phyloP scores from a whole-genome alignment of 805 yeast genomes.

The Pichia pseudocactophila region DNA sequence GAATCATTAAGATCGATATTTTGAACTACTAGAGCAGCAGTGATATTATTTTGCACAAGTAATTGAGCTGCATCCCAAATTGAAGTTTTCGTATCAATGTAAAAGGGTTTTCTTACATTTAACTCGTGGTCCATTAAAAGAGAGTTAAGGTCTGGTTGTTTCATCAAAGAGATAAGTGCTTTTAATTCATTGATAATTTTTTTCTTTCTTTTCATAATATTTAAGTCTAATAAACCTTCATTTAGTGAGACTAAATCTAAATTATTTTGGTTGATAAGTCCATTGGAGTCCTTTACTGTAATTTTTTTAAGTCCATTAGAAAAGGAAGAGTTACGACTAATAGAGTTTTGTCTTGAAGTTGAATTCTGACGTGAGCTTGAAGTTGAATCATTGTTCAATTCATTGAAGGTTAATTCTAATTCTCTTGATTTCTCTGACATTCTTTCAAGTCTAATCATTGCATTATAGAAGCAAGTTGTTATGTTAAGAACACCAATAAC shows the following conservation, averaged over 20 bases:
- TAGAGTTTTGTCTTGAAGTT: background rate
- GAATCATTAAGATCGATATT: slow-evolving; percentile 15
- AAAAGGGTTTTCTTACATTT: slow-evolving; percentile 25
- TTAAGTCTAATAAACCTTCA: slow-evolving; percentile 20
- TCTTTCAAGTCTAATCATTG: slow-evolving; percentile 34
- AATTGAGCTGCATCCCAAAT: slow-evolving; percentile 32
- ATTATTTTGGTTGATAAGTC: slow-evolving; percentile 7
- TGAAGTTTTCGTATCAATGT: slow-evolving; percentile 29
- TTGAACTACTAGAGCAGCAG: slow-evolving; percentile 32
- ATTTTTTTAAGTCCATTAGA: too few relatives aligned
- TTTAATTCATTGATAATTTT: slow-evolving; percentile 29
- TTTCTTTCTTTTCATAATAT: slow-evolving; percentile 20
- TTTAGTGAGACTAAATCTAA: slow-evolving; percentile 14
- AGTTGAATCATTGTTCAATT: slow-evolving; percentile 11
- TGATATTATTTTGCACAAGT: slow-evolving; percentile 31
- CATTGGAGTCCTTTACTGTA: background rate
- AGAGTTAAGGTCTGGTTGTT: slow-evolving; percentile 32
- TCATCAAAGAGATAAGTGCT: slow-evolving; percentile 31
- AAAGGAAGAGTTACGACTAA: background rate
- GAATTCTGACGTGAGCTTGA: background rate
- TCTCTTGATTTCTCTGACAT: slow-evolving; percentile 31
- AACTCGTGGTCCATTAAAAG: slow-evolving; percentile 21
- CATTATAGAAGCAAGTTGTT: slow-evolving; percentile 39
- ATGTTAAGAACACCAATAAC: slow-evolving; percentile 39
- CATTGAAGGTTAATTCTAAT: slow-evolving; percentile 24